Evolutionary conservation across 2,329 filamentous ascomycete species (phyloP).

Genomic region (Colletotrichum caudatum): DNA sequence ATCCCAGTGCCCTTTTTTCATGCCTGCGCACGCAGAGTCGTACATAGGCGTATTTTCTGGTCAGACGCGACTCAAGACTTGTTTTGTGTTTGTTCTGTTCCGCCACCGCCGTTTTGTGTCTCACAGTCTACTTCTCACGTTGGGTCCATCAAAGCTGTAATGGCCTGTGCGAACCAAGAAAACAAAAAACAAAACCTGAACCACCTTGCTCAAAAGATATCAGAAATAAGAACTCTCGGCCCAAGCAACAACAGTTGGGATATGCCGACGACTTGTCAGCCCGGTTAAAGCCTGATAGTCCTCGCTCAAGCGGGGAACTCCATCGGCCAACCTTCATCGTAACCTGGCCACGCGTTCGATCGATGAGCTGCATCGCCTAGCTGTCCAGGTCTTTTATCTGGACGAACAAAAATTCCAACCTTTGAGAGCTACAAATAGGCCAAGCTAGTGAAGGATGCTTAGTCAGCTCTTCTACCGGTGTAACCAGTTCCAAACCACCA

Average conservation of each 20-base stretch:
- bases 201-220: no score
- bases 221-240: no score
- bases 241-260: neutral
- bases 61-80: conserved; percentile 35
- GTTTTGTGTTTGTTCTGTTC: conserved; percentile 29
- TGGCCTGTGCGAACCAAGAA: neutral
- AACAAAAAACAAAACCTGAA: no score
- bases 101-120: conserved; percentile 19
- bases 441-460: neutral
- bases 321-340: neutral
- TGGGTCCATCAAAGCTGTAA: conserved; percentile 7
- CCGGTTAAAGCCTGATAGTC: neutral
- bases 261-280: neutral
- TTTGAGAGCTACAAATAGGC: neutral
- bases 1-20: conserved; percentile 15
- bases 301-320: neutral
- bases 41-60: conserved; percentile 12
- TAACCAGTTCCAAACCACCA: neutral
- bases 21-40: neutral
- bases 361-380: neutral
- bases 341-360: no score
- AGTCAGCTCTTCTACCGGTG: neutral
- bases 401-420: neutral
- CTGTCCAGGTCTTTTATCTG: neutral
- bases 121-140: conserved; percentile 16